A percentile compares a stretch with the other conserved stretches of the same genome.
Conservation (phyloP, 306 rosid species). For the Herpetospermum pedunculosum region DNA sequence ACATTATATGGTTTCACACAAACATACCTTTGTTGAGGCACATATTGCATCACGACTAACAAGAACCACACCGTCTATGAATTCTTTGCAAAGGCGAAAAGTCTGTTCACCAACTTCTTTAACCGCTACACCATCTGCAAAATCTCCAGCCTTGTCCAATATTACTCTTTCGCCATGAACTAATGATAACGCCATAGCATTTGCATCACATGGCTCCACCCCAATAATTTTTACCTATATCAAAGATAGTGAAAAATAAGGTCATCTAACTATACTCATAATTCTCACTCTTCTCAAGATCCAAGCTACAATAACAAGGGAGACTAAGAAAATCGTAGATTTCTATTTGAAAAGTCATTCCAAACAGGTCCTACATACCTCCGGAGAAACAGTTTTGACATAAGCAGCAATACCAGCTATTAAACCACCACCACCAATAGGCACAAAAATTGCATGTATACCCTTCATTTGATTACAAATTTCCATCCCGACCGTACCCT, state of each 20-base stretch:
- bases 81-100: slow-evolving; percentile 72
- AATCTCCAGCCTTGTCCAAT: slow-evolving; percentile 78
- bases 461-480: slow-evolving; percentile 55
- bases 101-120: slow-evolving; percentile 95
- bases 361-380: too few relatives aligned
- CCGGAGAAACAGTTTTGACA: slow-evolving; percentile 79
- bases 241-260: neutral
- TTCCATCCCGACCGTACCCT: slow-evolving; percentile 97
- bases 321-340: too few relatives aligned
- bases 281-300: neutral
- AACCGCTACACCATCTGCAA: slow-evolving; percentile 98
- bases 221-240: slow-evolving; percentile 82
- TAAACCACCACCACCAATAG: slow-evolving; percentile 95
- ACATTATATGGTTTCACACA: too few relatives aligned
- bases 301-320: neutral
- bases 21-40: slow-evolving; percentile 79
- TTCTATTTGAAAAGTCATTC: too few relatives aligned
- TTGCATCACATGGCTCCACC: slow-evolving; percentile 90
- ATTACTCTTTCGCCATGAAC: slow-evolving; percentile 76
- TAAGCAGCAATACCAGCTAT: slow-evolving; percentile 97
- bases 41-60: slow-evolving; percentile 88
- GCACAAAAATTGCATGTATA: slow-evolving; percentile 86
- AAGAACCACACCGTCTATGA: slow-evolving; percentile 84
- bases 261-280: neutral
- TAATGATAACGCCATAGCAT: slow-evolving; percentile 87